These are phyloP conservation scores for Anacardium occidentale DNA, from an alignment of 345 rosid species.

Conservation along the genomic window DNA sequence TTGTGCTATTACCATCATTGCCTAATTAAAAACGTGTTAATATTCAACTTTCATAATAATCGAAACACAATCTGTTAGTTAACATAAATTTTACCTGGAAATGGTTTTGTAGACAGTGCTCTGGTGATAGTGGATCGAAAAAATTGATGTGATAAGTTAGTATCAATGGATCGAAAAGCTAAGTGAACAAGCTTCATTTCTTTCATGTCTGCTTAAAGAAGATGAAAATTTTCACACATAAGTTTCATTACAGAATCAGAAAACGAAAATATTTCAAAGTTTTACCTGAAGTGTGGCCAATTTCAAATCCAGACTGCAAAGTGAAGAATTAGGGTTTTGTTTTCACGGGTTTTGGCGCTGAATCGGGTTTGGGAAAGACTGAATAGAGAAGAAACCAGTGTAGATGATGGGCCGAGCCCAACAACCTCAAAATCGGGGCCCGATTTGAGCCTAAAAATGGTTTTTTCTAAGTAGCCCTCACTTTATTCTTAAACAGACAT, in stretches of 20 bases:
- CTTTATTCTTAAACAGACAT: no score
- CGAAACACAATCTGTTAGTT: neutral
- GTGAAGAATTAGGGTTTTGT: neutral
- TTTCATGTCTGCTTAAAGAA: constrained; percentile 29
- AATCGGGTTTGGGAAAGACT: neutral
- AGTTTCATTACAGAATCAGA: neutral
- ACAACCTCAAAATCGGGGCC: no score
- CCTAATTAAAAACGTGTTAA: neutral
- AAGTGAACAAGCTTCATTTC: constrained; percentile 37
- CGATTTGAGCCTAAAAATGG: no score
- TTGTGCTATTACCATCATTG: constrained; percentile 14
- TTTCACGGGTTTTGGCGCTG: neutral
- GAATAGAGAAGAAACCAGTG: neutral
- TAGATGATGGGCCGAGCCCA: neutral
- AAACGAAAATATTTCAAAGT: neutral
- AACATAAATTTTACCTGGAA: constrained; percentile 25
- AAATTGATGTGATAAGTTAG: constrained; percentile 18
- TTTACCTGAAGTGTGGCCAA: neutral
- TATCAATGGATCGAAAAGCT: constrained; percentile 29
- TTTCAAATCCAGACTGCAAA: neutral
- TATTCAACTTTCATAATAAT: neutral
- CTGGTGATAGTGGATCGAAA: constrained; percentile 26
- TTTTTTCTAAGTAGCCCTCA: no score
- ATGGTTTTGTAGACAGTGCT: constrained; percentile 33
- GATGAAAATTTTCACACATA: neutral